Conservation (phyloP, 352 stramenopile species). For the Globisporangium nodosum region DNA sequence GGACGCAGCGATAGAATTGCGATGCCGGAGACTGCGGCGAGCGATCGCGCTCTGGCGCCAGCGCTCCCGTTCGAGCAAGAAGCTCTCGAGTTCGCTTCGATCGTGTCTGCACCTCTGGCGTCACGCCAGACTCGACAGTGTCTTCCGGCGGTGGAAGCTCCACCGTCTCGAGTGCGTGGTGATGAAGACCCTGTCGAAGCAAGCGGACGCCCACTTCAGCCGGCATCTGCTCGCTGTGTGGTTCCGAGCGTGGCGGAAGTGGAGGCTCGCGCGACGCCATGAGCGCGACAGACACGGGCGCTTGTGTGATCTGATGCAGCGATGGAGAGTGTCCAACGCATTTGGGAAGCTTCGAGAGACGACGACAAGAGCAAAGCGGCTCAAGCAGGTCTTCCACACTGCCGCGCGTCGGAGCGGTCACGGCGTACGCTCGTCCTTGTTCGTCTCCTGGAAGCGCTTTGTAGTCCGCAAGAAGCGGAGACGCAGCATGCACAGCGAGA, state of each 20-base stretch:
- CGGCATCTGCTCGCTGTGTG: not conserved
- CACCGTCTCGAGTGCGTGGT: not conserved
- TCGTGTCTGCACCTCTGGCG: not conserved
- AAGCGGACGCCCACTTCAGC: not conserved
- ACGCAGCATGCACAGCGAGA: not conserved
- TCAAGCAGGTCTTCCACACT: not conserved
- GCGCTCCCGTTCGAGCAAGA: not conserved
- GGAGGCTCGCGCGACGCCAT: not conserved
- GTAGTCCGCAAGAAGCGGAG: not conserved
- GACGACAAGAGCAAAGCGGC: not conserved
- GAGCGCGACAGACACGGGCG: not conserved
- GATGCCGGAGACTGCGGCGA: conserved; percentile 4
- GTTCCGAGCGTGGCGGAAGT: not conserved
- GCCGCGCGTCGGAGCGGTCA: conserved; percentile 3
- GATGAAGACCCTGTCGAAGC: not conserved
- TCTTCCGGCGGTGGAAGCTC: not conserved
- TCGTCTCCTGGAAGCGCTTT: conserved; percentile 9
- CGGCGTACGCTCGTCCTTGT: not conserved
- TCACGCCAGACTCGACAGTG: not conserved
- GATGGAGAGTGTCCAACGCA: not conserved
- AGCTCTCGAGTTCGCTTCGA: not conserved
- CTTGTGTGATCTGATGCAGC: conserved; percentile 2
- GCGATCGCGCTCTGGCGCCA: conserved; percentile 7
- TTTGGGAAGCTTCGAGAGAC: not conserved
- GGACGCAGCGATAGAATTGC: not conserved